Evolutionary conservation across 1,284 basidiomycete species (phyloP).

Genomic region (Ceratobasidium sp.): DNA sequence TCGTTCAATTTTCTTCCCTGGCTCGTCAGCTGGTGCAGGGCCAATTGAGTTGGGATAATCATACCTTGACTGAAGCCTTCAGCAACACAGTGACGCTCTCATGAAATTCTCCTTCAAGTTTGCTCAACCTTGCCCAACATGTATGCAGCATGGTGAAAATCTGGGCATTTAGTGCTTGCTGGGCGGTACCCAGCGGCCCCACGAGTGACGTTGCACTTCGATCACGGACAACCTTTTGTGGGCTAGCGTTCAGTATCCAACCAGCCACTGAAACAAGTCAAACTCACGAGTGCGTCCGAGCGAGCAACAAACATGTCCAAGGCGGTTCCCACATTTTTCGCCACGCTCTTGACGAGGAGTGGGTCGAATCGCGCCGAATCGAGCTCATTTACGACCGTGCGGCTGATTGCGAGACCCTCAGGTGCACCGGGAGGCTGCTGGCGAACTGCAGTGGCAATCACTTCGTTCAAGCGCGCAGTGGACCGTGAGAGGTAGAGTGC

Average conservation of each 20-base stretch:
- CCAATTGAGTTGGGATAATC: constrained; percentile 39
- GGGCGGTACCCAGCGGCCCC: constrained; percentile 77
- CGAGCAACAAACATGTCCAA: constrained; percentile 69
- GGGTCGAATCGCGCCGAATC: constrained; percentile 95
- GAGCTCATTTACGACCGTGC: constrained; percentile 85
- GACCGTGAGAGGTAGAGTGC: constrained; percentile 84
- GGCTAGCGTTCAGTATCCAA: not conserved
- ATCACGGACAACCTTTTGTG: constrained; percentile 70
- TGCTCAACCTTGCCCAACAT: constrained; percentile 71
- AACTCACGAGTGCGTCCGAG: constrained; percentile 70
- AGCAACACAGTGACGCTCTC: constrained; percentile 66
- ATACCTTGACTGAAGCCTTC: constrained; percentile 67
- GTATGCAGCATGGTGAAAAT: constrained; percentile 81
- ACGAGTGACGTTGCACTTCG: constrained; percentile 76
- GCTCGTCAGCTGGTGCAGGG: not conserved
- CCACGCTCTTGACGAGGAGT: constrained; percentile 77
- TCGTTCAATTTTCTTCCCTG: constrained; percentile 60
- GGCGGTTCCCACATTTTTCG: constrained; percentile 70
- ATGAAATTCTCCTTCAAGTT: constrained; percentile 73
- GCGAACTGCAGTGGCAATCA: constrained; percentile 70
- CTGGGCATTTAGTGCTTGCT: constrained; percentile 77
- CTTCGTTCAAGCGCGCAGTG: constrained; percentile 79
- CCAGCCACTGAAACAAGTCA: not conserved
- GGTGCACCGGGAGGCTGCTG: constrained; percentile 68
- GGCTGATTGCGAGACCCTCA: constrained; percentile 78